phyloP scores from a whole-genome alignment of 768 basidiomycete genomes.

The Epithele typhae region DNA sequence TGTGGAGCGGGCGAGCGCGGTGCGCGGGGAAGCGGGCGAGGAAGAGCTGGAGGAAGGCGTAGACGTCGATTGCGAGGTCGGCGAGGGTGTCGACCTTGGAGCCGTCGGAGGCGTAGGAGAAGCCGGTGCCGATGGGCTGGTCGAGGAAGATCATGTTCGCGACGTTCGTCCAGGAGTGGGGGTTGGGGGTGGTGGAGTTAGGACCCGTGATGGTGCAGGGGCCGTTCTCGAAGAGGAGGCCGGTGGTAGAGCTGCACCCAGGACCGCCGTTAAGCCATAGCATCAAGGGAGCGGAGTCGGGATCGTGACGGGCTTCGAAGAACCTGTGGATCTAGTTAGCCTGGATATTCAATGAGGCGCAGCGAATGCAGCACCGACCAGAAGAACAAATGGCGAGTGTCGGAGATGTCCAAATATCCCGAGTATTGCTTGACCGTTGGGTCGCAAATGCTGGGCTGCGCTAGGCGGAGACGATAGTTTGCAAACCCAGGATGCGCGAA shows the following conservation, averaged over 20 bases:
- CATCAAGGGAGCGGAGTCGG: slow-evolving; percentile 23
- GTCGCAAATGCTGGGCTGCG: slow-evolving; percentile 74
- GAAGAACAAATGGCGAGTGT: slow-evolving; percentile 49
- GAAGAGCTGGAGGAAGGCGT: slow-evolving; percentile 31
- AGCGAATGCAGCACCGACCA: slow-evolving; percentile 35
- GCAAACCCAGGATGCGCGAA: too few species aligned
- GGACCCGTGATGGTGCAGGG: slow-evolving; percentile 22
- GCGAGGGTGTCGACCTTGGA: slow-evolving; percentile 22
- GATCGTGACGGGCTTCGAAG: slow-evolving; percentile 24
- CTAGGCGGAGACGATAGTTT: slow-evolving; percentile 51
- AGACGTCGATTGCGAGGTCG: slow-evolving; percentile 30
- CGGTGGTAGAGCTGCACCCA: slow-evolving; percentile 17
- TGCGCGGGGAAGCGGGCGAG: slow-evolving; percentile 29
- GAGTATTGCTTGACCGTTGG: slow-evolving; percentile 51
- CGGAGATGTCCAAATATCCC: slow-evolving; percentile 46
- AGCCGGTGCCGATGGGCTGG: slow-evolving; percentile 41
- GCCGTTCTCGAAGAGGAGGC: slow-evolving; percentile 23
- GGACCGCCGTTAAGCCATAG: slow-evolving; percentile 28
- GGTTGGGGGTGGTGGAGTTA: slow-evolving; percentile 27
- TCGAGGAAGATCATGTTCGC: slow-evolving; percentile 31
- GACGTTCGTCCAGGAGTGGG: slow-evolving; percentile 39
- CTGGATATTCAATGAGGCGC: too few species aligned
- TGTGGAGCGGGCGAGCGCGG: slow-evolving; percentile 26
- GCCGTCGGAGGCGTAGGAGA: slow-evolving; percentile 37
- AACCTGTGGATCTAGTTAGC: slow-evolving; percentile 20